Conservation (phyloP, 768 basidiomycete genomes). For the Lentinula boryana region DNA sequence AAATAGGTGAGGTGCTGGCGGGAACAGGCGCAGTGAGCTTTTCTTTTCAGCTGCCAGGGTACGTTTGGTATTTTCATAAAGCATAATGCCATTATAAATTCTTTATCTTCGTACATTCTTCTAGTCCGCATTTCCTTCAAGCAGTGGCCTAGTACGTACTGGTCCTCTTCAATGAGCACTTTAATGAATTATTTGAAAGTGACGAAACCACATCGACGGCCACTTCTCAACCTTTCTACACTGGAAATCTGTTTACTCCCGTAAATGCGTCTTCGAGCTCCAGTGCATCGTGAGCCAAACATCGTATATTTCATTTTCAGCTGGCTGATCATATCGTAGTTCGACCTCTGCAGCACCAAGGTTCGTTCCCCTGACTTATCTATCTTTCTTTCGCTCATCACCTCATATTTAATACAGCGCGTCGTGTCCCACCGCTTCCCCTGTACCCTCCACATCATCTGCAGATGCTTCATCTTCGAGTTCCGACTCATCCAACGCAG, state of each 20-base stretch:
- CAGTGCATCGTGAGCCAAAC: background rate
- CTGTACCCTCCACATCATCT: background rate
- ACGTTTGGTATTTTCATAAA: background rate
- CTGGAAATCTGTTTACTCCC: background rate
- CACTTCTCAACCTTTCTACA: background rate
- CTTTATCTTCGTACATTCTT: background rate
- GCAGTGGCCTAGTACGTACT: background rate
- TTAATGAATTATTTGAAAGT: background rate
- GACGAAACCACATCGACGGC: background rate
- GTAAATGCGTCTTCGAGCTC: background rate
- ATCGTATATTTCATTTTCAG: background rate
- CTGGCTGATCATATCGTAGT: background rate
- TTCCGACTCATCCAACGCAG: background rate
- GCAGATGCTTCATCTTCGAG: background rate
- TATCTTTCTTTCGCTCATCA: background rate
- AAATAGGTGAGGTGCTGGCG: background rate
- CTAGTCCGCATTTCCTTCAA: conserved; percentile 1
- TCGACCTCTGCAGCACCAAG: background rate
- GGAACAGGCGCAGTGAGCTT: background rate
- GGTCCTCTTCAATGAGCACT: background rate
- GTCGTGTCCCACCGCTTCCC: background rate
- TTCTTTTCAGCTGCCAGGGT: background rate
- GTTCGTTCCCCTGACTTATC: background rate
- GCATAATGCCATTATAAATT: background rate
- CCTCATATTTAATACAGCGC: background rate